phyloP scores from a whole-genome alignment of 345 rosid genomes.

The Turnera subulata region DNA sequence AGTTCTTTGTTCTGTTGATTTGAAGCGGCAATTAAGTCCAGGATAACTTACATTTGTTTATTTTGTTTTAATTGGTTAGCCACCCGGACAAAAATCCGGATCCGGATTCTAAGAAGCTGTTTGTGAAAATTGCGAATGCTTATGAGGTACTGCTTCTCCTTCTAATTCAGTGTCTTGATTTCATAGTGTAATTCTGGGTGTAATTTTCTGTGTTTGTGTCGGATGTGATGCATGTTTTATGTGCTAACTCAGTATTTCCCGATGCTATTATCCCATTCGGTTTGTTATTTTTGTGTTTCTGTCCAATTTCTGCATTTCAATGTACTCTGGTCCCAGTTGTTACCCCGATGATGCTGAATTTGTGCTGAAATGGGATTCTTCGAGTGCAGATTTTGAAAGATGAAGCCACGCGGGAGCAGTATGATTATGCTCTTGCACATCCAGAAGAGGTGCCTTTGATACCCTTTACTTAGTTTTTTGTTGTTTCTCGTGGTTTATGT shows the following conservation, averaged over 20 bases:
- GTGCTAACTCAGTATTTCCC: no score
- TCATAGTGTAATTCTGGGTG: neutral
- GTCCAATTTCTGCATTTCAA: neutral
- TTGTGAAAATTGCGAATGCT: conserved; percentile 94
- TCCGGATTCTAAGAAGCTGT: conserved; percentile 84
- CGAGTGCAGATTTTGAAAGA: conserved; percentile 80
- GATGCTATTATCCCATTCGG: no score
- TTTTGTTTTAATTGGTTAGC: conserved; percentile 30
- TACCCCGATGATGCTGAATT: no score
- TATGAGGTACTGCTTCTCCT: conserved; percentile 59
- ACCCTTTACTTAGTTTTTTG: neutral
- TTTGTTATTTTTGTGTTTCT: neutral
- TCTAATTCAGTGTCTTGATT: neutral
- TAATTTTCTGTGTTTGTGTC: neutral
- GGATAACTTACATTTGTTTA: neutral
- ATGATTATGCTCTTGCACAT: conserved; percentile 93
- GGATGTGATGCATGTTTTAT: no score
- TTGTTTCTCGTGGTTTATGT: no score
- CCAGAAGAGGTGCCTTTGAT: conserved; percentile 75
- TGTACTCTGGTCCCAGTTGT: neutral
- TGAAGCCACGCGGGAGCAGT: conserved; percentile 87
- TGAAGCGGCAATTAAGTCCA: neutral
- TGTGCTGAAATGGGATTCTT: neutral
- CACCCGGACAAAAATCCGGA: conserved; percentile 98
- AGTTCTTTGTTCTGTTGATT: conserved; percentile 11